Percentiles rank a stretch among this genome's conserved stretches.
Conservation (phyloP, 108 stramenopile genomes). For the Cyclostephanos invisitatus region DNA sequence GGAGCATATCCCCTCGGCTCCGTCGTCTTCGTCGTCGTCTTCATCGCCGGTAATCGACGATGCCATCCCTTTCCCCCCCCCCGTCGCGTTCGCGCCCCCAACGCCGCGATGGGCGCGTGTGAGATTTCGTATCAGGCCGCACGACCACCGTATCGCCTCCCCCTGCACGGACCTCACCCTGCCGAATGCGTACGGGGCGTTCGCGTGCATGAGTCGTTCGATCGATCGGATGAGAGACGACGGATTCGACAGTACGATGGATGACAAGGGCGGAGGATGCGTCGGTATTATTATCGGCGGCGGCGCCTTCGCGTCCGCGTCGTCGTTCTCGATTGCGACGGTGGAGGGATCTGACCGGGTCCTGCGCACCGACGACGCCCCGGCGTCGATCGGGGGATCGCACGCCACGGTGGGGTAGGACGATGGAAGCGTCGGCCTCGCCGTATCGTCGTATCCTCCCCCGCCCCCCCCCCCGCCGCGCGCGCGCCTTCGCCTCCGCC, state of each 20-base stretch:
- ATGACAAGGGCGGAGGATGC: background rate
- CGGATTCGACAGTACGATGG: slow-evolving; percentile 12
- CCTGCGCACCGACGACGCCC: background rate
- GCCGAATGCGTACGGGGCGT: slow-evolving; percentile 20
- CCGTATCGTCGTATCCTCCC: no score
- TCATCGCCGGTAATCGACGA: slow-evolving; percentile 13
- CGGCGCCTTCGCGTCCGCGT: background rate
- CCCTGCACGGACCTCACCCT: slow-evolving; percentile 33
- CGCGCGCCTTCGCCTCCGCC: background rate
- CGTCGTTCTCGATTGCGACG: background rate
- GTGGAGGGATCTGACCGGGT: background rate
- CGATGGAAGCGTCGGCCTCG: no score
- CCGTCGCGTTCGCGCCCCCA: slow-evolving; percentile 6
- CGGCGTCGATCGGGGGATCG: background rate
- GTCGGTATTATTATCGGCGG: background rate
- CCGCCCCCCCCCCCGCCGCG: no score
- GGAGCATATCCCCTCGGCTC: slow-evolving; percentile 26
- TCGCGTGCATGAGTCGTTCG: slow-evolving; percentile 27
- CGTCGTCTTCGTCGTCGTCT: background rate
- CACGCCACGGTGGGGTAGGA: no score
- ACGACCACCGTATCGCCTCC: slow-evolving; percentile 47
- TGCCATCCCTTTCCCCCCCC: background rate
- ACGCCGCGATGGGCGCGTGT: slow-evolving; percentile 13
- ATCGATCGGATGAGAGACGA: slow-evolving; percentile 26
- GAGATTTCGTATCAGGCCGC: slow-evolving; percentile 39